Conservation (phyloP, 1,284 basidiomycete species). For the Thelephora terrestris region DNA sequence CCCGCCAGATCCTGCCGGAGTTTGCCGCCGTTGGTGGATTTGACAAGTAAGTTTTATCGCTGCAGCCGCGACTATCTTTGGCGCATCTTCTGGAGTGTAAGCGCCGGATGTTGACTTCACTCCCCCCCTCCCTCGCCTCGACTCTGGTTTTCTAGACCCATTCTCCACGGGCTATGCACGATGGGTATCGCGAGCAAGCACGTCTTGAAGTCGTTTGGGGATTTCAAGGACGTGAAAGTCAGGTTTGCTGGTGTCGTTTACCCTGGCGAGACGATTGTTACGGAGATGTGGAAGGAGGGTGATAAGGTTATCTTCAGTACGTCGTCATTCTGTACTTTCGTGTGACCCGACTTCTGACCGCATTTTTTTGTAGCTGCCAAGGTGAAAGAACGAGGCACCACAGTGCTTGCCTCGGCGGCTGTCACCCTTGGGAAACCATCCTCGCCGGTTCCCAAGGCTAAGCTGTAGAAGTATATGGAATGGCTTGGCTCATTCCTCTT, state of each 20-base stretch:
- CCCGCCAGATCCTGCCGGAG: constrained; percentile 77
- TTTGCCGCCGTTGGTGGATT: constrained; percentile 95
- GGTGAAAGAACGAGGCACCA: constrained; percentile 66
- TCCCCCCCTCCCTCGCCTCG: too few relatives aligned
- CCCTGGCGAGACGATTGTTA: constrained; percentile 91
- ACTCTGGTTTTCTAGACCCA: constrained; percentile 34
- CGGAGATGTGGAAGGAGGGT: constrained; percentile 97
- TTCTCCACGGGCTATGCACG: constrained; percentile 78
- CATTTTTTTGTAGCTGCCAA: constrained; percentile 42
- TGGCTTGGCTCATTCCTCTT: too few relatives aligned
- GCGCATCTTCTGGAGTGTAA: background rate
- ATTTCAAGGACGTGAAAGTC: constrained; percentile 92
- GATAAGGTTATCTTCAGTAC: constrained; percentile 85
- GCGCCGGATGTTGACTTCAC: too few relatives aligned
- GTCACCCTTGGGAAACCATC: constrained; percentile 47
- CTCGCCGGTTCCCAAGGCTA: constrained; percentile 35
- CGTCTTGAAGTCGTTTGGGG: constrained; percentile 78
- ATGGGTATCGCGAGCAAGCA: constrained; percentile 96
- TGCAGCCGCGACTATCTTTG: background rate
- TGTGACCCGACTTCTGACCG: constrained; percentile 1
- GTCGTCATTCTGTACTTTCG: constrained; percentile 20
- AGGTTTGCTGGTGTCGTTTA: constrained; percentile 88
- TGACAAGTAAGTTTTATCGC: constrained; percentile 38
- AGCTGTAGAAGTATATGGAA: constrained; percentile 34
- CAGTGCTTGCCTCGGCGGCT: constrained; percentile 66